Evolutionary conservation across 441 rosid species (phyloP), one percentile per base, ranked within the genome.

Genomic region (Syzygium malaccense): DNA sequence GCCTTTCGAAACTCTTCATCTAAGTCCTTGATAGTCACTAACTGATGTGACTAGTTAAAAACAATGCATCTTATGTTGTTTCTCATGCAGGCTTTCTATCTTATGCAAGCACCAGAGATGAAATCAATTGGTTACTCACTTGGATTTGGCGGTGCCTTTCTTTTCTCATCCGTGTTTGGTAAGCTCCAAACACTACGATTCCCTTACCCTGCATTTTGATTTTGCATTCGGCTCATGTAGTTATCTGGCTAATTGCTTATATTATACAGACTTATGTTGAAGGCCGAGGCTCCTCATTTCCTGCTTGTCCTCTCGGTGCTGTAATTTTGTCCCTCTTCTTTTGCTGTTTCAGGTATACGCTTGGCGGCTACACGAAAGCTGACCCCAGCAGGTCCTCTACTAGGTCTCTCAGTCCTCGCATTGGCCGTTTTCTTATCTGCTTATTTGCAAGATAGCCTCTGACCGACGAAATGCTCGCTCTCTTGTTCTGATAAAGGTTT

Each of bases 111-210:
- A 86, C 93, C 95, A 60, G 96, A 96, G 88, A 95, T 95, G 10
- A 93, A 91, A 93, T 95, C 95, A 78, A 89, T 92, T 3, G 99
- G 96, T 37, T 95, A 96, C 55, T 95, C 97, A 88, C 90, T 97
- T 86, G 98, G 96, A 66, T 96, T 97, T 86, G 98, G 98, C 26
- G 91, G 97, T 20, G 94, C 98, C 84, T 93, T 95, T 90, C 96
- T 96, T 56, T 97, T 97, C 92, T 90, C 97, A 64, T 93, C 91
- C 9, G 95, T 95, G 68, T 97, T 95, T 56, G 98, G 98, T 96
- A 91, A 55, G 94, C 26, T 30, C 55, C 53, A n/a, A 54, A 56
- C 23, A 6, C 87, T n/a, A 58, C 20, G 19, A 80, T 26, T 37
- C 33, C 66, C 62, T 66, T 25, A 19, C 20, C 83, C 28, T 1